Conservation (phyloP, 345 rosid genomes). For the Bruguiera parviflora region DNA sequence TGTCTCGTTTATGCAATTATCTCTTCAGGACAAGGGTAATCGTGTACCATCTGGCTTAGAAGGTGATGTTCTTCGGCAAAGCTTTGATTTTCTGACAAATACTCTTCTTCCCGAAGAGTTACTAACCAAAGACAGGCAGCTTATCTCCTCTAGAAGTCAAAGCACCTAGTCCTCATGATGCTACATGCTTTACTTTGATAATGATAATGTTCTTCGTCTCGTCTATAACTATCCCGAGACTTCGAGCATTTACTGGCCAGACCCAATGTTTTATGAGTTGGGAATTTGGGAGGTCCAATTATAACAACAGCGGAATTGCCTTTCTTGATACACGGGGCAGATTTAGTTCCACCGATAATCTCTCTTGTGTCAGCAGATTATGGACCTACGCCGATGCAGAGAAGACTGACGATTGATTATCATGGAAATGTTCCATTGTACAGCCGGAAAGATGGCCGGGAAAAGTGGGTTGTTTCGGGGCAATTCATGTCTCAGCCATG, state of each 20-base stretch:
- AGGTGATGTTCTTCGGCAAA: background rate
- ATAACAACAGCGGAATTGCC: constrained; percentile 12
- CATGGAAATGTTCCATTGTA: constrained; percentile 13
- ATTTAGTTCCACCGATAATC: background rate
- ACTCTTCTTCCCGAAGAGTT: constrained; percentile 10
- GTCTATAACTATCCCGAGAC: constrained; percentile 10
- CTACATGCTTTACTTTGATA: constrained; percentile 6
- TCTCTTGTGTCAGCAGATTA: constrained; percentile 1
- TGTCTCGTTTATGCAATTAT: background rate
- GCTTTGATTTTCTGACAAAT: constrained; percentile 3
- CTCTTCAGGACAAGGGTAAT: constrained; percentile 5
- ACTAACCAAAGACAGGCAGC: background rate
- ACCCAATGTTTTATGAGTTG: background rate
- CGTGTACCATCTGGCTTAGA: background rate
- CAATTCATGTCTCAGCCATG: constrained; percentile 6
- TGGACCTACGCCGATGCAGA: background rate
- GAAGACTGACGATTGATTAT: constrained; percentile 9
- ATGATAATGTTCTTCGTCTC: constrained; percentile 13
- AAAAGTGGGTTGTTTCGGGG: constrained; percentile 7
- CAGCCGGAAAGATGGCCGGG: constrained; percentile 1
- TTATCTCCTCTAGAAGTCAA: background rate
- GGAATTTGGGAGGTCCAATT: constrained; percentile 7
- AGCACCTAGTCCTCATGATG: constrained; percentile 1
- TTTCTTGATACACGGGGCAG: constrained; percentile 1
- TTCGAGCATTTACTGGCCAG: constrained; percentile 15